Evolutionary conservation across 306 rosid species (phyloP).

Genomic region (Datisca glomerata): DNA sequence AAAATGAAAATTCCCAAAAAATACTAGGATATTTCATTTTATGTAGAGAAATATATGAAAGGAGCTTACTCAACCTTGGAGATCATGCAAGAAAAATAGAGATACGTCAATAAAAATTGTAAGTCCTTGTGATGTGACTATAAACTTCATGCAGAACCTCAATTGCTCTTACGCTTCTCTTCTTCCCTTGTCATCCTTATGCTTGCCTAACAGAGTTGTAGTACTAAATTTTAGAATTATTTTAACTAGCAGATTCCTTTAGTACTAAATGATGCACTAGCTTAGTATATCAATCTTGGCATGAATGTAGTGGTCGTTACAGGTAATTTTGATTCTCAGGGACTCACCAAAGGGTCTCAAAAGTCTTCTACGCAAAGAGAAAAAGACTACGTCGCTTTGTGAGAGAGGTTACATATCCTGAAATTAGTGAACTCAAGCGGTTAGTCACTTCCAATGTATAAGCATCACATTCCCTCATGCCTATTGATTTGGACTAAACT

Average conservation of each 20-base stretch:
- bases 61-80: conserved; percentile 8
- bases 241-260: no score
- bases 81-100: conserved; percentile 17
- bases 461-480: conserved; percentile 11
- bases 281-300: no score
- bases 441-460: conserved; percentile 25
- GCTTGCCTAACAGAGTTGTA: conserved; percentile 1
- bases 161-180: no score
- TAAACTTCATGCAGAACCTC: no score
- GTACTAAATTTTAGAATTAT: neutral
- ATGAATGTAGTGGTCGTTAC: conserved; percentile 2
- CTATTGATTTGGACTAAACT: conserved; percentile 9
- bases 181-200: neutral
- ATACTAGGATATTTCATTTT: conserved; percentile 8
- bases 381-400: conserved; percentile 48
- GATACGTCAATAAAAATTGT: conserved; percentile 15
- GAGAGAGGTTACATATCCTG: conserved; percentile 31
- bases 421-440: conserved; percentile 43
- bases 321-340: conserved; percentile 22
- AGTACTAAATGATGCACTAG: no score
- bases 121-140: conserved; percentile 12
- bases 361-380: conserved; percentile 51
- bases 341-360: conserved; percentile 19
- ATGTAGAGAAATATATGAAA: conserved; percentile 7
- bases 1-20: neutral